Evolutionary conservation across 192 early-diverging fungal species (phyloP).

Genomic region (Entomortierella chlamydospora): DNA sequence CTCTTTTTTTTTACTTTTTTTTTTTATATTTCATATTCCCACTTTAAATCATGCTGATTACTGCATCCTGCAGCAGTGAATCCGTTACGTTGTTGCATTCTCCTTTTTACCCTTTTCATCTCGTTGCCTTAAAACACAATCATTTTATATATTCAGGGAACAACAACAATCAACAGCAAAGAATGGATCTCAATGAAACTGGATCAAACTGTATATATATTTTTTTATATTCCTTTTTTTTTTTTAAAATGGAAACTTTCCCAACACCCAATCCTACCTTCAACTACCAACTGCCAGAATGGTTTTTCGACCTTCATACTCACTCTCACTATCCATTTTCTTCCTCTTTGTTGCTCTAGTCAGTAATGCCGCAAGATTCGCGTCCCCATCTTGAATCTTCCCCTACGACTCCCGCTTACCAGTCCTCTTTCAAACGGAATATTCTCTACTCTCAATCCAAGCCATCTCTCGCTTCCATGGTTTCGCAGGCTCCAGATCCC

Average conservation of each 20-base stretch:
- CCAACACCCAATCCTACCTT: too few relatives aligned
- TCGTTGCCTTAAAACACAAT: too few relatives aligned
- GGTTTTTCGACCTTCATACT: too few relatives aligned
- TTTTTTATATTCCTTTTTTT: too few relatives aligned
- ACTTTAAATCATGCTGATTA: neutral
- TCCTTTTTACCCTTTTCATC: too few relatives aligned
- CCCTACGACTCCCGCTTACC: neutral
- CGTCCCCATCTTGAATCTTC: neutral
- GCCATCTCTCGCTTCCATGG: conserved; percentile 3
- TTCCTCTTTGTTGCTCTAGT: neutral
- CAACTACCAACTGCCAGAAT: too few relatives aligned
- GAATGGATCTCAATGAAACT: too few relatives aligned
- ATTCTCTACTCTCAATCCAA: neutral
- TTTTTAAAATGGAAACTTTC: too few relatives aligned
- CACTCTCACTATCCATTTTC: neutral
- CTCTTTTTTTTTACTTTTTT: neutral
- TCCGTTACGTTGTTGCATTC: neutral
- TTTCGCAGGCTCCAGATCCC: conserved; percentile 14
- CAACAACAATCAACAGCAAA: too few relatives aligned
- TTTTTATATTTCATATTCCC: neutral
- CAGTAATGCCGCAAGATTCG: neutral
- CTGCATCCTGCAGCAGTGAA: neutral
- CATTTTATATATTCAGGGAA: too few relatives aligned
- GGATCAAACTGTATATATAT: too few relatives aligned
- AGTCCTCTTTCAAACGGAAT: neutral